Evolutionary conservation across 768 basidiomycete species (phyloP).

Genomic region (Termitomyces sp.): DNA sequence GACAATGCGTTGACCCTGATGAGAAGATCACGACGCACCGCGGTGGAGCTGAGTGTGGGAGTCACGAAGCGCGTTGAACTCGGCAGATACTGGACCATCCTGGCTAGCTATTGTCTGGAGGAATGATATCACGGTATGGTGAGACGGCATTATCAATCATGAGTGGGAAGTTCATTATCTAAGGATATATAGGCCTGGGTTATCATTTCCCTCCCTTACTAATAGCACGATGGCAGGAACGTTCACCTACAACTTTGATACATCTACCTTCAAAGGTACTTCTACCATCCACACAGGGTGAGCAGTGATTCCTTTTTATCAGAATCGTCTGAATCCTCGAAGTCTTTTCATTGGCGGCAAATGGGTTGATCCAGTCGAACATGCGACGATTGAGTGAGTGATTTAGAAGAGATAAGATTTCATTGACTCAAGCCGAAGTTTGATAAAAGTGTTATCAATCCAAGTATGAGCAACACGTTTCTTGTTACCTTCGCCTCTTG

Average conservation of each 20-base stretch:
- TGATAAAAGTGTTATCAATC: conserved; percentile 17
- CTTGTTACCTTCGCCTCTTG: conserved; percentile 13
- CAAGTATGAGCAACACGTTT: conserved; percentile 16
- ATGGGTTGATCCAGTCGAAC: conserved; percentile 49
- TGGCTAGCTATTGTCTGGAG: too few relatives aligned
- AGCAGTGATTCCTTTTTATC: background rate
- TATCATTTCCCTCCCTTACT: background rate
- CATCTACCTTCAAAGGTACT: conserved; percentile 52
- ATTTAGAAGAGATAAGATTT: background rate
- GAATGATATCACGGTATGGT: too few relatives aligned
- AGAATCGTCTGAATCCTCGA: background rate
- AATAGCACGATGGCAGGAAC: conserved; percentile 30
- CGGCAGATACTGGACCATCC: too few relatives aligned
- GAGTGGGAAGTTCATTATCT: background rate
- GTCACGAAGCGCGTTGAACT: too few relatives aligned
- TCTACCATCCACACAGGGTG: conserved; percentile 55
- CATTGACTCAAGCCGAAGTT: too few relatives aligned
- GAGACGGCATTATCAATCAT: background rate
- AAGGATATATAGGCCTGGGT: background rate
- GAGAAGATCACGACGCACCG: too few relatives aligned
- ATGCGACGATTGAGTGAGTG: conserved; percentile 55
- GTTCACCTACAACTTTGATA: conserved; percentile 49
- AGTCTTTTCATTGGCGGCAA: conserved; percentile 60
- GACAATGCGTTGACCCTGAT: too few relatives aligned
- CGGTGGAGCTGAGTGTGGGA: too few relatives aligned